phyloP scores from a whole-genome alignment of 768 basidiomycete species.

The Hygrocybe coccinea region DNA sequence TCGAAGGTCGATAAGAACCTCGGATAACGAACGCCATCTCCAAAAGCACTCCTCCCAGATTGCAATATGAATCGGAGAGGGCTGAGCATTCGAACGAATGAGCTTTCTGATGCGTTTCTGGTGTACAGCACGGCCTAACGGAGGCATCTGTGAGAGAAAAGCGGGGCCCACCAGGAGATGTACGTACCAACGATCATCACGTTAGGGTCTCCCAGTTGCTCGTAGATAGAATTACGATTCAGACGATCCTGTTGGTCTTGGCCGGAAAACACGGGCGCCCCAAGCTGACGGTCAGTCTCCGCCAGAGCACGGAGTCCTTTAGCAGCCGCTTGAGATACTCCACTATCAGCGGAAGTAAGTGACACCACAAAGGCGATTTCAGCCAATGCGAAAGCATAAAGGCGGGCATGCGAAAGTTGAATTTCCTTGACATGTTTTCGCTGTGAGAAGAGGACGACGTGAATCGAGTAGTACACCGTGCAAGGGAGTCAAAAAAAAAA shows the following conservation, averaged over 20 bases:
- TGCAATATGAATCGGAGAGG: slow-evolving; percentile 63
- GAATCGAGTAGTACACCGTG: not conserved
- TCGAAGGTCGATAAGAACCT: slow-evolving; percentile 44
- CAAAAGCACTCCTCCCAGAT: slow-evolving; percentile 83
- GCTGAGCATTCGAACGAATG: slow-evolving; percentile 56
- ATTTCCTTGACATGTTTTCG: slow-evolving; percentile 43
- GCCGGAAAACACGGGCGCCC: slow-evolving; percentile 47
- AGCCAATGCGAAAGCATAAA: slow-evolving; percentile 59
- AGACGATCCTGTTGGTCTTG: slow-evolving; percentile 65
- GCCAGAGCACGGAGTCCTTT: slow-evolving; percentile 65
- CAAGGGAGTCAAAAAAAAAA: not conserved
- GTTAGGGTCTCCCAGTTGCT: slow-evolving; percentile 73
- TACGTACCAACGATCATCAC: slow-evolving; percentile 62
- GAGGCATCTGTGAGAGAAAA: slow-evolving; percentile 13
- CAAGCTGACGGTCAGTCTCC: slow-evolving; percentile 58
- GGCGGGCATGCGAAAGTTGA: slow-evolving; percentile 48
- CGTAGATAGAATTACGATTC: slow-evolving; percentile 69
- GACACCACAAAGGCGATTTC: slow-evolving; percentile 73
- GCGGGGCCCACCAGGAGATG: not conserved
- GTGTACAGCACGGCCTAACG: slow-evolving; percentile 64
- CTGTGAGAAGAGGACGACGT: slow-evolving; percentile 20
- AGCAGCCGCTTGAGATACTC: slow-evolving; percentile 63
- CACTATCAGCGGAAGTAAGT: slow-evolving; percentile 63
- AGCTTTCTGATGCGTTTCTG: slow-evolving; percentile 78
- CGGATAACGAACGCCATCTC: slow-evolving; percentile 64